These are phyloP conservation scores for Trichoderma lentiforme DNA, from an alignment of 2,329 filamentous ascomycete genomes.

Conservation along the genomic window DNA sequence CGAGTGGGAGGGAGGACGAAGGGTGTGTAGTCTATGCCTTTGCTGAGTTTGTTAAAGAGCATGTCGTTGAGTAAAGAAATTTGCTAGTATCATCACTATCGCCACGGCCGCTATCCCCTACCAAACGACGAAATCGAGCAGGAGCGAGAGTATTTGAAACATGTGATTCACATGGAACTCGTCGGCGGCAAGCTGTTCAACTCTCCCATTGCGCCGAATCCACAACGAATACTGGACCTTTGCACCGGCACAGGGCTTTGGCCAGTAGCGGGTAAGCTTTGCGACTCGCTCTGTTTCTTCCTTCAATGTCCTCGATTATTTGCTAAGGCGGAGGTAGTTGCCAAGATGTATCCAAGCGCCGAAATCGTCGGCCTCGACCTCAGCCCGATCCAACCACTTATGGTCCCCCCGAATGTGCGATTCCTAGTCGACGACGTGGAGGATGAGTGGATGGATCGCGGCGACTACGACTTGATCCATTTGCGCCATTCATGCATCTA, in stretches of 20 bases:
- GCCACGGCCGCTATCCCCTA: slow-evolving; percentile 35
- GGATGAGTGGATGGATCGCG: slow-evolving; percentile 30
- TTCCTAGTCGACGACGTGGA: slow-evolving; percentile 38
- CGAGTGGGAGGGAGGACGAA: slow-evolving; percentile 17
- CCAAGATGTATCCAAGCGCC: slow-evolving; percentile 35
- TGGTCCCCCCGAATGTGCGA: slow-evolving; percentile 40
- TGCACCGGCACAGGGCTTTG: slow-evolving; percentile 37
- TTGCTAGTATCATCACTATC: slow-evolving; percentile 33
- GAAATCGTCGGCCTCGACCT: slow-evolving; percentile 39
- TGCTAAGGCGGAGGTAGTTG: slow-evolving; percentile 21
- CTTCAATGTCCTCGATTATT: neutral
- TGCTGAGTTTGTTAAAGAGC: neutral
- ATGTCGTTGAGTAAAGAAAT: neutral
- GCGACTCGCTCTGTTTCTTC: neutral
- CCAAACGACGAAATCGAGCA: slow-evolving; percentile 41
- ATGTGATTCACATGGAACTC: slow-evolving; percentile 36
- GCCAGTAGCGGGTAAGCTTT: slow-evolving; percentile 39
- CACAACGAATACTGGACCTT: slow-evolving; percentile 39
- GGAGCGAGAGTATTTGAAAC: slow-evolving; percentile 39
- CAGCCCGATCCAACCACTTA: slow-evolving; percentile 39
- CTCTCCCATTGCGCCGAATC: slow-evolving; percentile 38
- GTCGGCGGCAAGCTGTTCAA: slow-evolving; percentile 38
- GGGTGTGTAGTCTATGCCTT: slow-evolving; percentile 6
- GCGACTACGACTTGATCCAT: slow-evolving; percentile 32
- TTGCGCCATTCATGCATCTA: slow-evolving; percentile 26